Percentiles rank a stretch among this genome's conserved stretches.
phyloP scores from a whole-genome alignment of 176 grass and related monocot genomes.

The Puya raimondii region DNA sequence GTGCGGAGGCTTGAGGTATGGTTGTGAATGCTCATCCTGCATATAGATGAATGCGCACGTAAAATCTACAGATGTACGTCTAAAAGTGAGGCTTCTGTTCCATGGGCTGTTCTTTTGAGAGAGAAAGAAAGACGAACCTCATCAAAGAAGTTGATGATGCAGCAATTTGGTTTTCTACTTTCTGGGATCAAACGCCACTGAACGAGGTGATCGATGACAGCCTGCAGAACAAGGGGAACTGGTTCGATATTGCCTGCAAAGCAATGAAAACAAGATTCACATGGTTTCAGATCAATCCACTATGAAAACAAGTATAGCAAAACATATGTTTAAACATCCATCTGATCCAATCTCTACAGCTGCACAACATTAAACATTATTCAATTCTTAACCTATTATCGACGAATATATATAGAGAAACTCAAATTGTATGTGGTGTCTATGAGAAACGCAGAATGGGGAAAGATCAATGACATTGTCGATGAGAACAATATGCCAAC shows the following conservation, averaged over 20 bases:
- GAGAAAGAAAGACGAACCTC: constrained; percentile 34
- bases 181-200: constrained; percentile 98
- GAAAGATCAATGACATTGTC: too few relatives aligned
- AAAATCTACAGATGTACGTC: background rate
- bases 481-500: too few relatives aligned
- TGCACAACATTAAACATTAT: too few relatives aligned
- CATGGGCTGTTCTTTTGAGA: background rate
- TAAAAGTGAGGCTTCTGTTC: too few relatives aligned
- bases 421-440: too few relatives aligned
- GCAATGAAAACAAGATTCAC: constrained; percentile 11
- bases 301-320: background rate
- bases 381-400: too few relatives aligned
- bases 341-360: too few relatives aligned
- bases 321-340: too few relatives aligned
- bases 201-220: constrained; percentile 89
- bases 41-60: constrained; percentile 6
- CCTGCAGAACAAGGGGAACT: constrained; percentile 70
- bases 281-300: background rate
- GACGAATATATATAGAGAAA: too few relatives aligned
- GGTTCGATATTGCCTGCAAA: constrained; percentile 84
- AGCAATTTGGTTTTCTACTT: constrained; percentile 85
- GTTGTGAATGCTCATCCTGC: constrained; percentile 91
- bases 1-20: constrained; percentile 95
- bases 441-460: too few relatives aligned
- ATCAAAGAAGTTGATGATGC: constrained; percentile 99